These are phyloP conservation scores for Jamesozyma hellenica DNA, from an alignment of 805 yeast species.

Conservation along the genomic window DNA sequence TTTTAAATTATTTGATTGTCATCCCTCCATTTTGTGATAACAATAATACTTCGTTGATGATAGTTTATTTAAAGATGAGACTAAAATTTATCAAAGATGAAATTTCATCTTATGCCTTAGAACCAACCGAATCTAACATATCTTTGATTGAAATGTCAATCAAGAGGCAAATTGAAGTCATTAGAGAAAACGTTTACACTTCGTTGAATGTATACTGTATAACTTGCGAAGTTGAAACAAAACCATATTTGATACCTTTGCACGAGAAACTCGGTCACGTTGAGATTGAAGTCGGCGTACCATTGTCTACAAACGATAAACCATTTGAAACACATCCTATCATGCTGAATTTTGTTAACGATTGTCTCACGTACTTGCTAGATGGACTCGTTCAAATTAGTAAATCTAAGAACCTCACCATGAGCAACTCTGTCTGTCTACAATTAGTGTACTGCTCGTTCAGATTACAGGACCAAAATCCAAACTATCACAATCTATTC, in stretches of 20 bases:
- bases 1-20: conserved; percentile 63
- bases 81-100: conserved; percentile 57
- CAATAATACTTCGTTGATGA: conserved; percentile 30
- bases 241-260: conserved; percentile 10
- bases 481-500: conserved; percentile 25
- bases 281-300: neutral
- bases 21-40: conserved; percentile 43
- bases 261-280: neutral
- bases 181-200: conserved; percentile 51
- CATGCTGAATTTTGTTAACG: conserved; percentile 29
- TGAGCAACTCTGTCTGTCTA: conserved; percentile 58
- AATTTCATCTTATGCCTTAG: conserved; percentile 33
- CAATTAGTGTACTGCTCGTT: conserved; percentile 87
- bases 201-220: conserved; percentile 21
- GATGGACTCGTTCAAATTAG: conserved; percentile 8
- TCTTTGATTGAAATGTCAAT: conserved; percentile 29
- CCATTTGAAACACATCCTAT: conserved; percentile 16
- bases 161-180: conserved; percentile 71
- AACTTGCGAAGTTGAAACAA: conserved; percentile 9
- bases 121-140: conserved; percentile 11
- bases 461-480: conserved; percentile 44
- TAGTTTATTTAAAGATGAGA: conserved; percentile 59
- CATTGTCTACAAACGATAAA: neutral
- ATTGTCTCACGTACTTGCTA: conserved; percentile 25
- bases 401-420: conserved; percentile 2